phyloP scores from a whole-genome alignment of 805 yeast species.

The Pichia deserticola region DNA sequence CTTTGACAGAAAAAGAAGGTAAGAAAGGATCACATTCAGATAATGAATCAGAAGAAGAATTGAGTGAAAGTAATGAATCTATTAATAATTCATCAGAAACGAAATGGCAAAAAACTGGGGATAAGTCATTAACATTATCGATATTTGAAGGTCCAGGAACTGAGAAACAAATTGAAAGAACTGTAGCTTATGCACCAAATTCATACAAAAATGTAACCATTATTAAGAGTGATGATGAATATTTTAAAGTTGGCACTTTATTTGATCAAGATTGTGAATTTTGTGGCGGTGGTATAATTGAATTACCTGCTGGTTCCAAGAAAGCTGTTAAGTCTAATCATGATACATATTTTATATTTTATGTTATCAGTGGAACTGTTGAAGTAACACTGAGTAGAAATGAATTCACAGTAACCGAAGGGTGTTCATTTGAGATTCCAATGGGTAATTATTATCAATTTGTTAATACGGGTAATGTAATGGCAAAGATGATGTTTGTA shows the following conservation, averaged over 20 bases:
- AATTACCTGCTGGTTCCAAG: constrained; percentile 52
- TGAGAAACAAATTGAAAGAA: constrained; percentile 35
- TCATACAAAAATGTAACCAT: constrained; percentile 39
- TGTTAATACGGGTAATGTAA: constrained; percentile 49
- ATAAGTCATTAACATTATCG: constrained; percentile 32
- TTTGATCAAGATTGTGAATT: constrained; percentile 56
- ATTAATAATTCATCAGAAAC: constrained; percentile 28
- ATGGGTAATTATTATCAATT: constrained; percentile 67
- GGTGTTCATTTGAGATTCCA: constrained; percentile 79
- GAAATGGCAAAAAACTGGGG: constrained; percentile 43
- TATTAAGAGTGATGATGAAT: constrained; percentile 37
- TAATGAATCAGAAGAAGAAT: neutral
- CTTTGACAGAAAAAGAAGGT: too few species aligned
- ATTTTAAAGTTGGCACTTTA: constrained; percentile 54
- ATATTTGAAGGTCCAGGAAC: constrained; percentile 46
- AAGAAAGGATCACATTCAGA: too few species aligned
- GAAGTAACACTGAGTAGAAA: constrained; percentile 59
- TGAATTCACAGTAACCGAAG: constrained; percentile 54
- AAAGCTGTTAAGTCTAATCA: constrained; percentile 57
- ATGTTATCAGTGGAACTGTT: constrained; percentile 61
- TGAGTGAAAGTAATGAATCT: neutral
- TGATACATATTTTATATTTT: constrained; percentile 65
- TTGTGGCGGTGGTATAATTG: constrained; percentile 68
- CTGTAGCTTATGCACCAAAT: constrained; percentile 61
- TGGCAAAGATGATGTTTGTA: constrained; percentile 66